phyloP scores from a whole-genome alignment of 768 basidiomycete genomes.

The Tricholoma flavovirens region DNA sequence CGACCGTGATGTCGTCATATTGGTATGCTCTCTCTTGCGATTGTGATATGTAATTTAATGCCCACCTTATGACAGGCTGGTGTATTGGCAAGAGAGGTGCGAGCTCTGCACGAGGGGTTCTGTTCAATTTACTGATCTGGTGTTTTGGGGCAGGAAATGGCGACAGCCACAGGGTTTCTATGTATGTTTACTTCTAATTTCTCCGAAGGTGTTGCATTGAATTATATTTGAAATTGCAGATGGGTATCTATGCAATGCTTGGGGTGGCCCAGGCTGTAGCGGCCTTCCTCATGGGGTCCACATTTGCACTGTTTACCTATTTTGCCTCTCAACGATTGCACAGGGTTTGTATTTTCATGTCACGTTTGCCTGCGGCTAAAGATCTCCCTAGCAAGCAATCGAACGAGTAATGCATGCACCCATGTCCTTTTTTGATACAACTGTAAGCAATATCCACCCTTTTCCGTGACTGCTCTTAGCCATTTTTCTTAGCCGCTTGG shows the following conservation, averaged over 20 bases:
- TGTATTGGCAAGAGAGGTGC: conserved; percentile 77
- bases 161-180: conserved; percentile 60
- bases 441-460: conserved; percentile 33
- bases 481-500: conserved; percentile 55
- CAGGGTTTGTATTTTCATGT: conserved; percentile 29
- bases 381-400: conserved; percentile 45
- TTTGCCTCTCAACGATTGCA: conserved; percentile 72
- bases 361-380: not conserved
- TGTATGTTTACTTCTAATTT: conserved; percentile 33
- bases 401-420: conserved; percentile 75
- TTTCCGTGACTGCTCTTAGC: not conserved
- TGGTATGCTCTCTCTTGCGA: conserved; percentile 40
- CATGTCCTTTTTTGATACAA: conserved; percentile 88
- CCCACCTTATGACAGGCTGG: conserved; percentile 44
- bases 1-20: conserved; percentile 67
- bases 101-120: conserved; percentile 12
- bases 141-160: conserved; percentile 38
- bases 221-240: conserved; percentile 42
- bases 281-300: conserved; percentile 61
- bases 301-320: conserved; percentile 64
- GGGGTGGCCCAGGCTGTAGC: conserved; percentile 66
- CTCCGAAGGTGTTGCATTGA: not conserved
- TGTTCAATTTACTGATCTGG: conserved; percentile 8
- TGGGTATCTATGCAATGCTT: conserved; percentile 74
- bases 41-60: conserved; percentile 7